A percentile compares a stretch with the other conserved stretches of the same genome.
phyloP scores from a whole-genome alignment of 345 rosid species.

The Trapa incisa region DNA sequence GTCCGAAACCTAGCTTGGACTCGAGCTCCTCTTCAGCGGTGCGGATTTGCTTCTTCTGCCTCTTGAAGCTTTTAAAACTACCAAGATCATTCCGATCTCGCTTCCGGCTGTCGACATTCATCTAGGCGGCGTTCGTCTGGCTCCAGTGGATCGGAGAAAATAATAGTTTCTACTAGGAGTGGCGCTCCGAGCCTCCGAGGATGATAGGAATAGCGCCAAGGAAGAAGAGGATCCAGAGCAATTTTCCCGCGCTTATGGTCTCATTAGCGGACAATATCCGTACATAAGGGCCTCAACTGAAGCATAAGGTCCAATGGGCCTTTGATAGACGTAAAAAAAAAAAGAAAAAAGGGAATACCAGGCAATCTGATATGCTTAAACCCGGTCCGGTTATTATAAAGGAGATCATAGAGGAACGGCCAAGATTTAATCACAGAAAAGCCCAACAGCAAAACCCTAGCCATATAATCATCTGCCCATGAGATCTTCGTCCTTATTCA shows the following conservation, averaged over 20 bases:
- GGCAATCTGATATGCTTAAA: background rate
- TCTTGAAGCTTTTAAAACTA: conserved; percentile 43
- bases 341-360: no score
- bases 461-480: conserved; percentile 1
- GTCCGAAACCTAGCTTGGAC: conserved; percentile 74
- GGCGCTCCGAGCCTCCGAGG: background rate
- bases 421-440: background rate
- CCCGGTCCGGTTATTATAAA: background rate
- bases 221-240: background rate
- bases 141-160: background rate
- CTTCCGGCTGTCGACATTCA: conserved; percentile 37
- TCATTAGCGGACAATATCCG: background rate
- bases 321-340: no score
- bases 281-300: background rate
- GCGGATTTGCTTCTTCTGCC: conserved; percentile 55
- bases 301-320: background rate
- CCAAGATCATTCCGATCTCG: conserved; percentile 41
- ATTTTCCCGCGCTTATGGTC: conserved; percentile 13
- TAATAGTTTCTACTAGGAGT: background rate
- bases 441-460: conserved; percentile 15
- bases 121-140: background rate
- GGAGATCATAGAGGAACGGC: background rate
- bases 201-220: background rate
- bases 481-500: background rate
- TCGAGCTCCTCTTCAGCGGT: conserved; percentile 76